Conservation (phyloP, 2,329 filamentous ascomycete genomes). For the Venturiaceae sp. region DNA sequence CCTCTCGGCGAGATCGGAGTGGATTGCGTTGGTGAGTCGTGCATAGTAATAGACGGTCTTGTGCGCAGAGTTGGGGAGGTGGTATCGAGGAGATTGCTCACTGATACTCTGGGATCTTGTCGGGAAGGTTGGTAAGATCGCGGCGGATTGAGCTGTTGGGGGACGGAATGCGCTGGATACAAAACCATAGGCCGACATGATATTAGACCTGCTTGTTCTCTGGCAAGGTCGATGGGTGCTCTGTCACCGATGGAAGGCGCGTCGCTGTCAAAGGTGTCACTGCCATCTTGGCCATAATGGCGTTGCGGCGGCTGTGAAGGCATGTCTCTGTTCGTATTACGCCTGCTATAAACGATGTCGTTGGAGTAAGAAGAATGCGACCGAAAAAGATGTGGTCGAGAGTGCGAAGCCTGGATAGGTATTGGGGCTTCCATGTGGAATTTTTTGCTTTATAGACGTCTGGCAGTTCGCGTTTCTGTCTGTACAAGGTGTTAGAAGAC, state of each 20-base stretch:
- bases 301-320: neutral
- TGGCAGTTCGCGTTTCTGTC: neutral
- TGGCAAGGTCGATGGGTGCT: neutral
- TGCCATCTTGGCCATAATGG: neutral
- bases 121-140: neutral
- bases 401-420: neutral
- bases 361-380: neutral
- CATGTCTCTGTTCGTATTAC: neutral
- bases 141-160: neutral
- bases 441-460: neutral
- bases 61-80: neutral
- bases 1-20: too few species aligned
- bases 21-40: too few species aligned
- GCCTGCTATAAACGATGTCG: neutral
- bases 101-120: neutral
- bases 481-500: neutral
- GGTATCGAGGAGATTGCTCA: neutral
- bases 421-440: conserved; percentile 3
- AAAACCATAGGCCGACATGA: neutral
- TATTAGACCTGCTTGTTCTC: neutral
- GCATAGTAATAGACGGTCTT: too few species aligned
- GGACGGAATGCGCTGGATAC: neutral
- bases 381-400: neutral
- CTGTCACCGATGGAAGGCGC: neutral
- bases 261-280: neutral